These are phyloP conservation scores for Aspergillus proliferans DNA, from an alignment of 2,329 filamentous ascomycete genomes.

Conservation along the genomic window DNA sequence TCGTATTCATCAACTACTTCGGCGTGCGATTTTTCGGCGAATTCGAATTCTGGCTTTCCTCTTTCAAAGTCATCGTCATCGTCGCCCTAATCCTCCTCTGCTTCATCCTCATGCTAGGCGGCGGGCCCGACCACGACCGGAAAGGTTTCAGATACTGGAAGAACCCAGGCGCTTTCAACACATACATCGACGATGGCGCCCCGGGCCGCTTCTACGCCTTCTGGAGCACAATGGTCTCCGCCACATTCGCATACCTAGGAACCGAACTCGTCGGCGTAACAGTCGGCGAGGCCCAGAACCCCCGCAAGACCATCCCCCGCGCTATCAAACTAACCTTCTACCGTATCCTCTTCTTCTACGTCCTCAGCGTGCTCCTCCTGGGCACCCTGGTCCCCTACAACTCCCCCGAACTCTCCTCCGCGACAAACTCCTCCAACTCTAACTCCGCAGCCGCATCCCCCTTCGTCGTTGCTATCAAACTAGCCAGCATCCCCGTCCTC, in stretches of 20 bases:
- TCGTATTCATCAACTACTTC: slow-evolving; percentile 63
- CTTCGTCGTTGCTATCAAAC: slow-evolving; percentile 66
- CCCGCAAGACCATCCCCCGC: slow-evolving; percentile 66
- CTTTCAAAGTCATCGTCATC: slow-evolving; percentile 64
- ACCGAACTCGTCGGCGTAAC: slow-evolving; percentile 73
- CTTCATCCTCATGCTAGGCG: slow-evolving; percentile 58
- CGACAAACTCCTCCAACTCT: slow-evolving; percentile 26
- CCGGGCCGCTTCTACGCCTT: slow-evolving; percentile 55
- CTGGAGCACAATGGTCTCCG: slow-evolving; percentile 67
- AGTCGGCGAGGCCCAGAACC: slow-evolving; percentile 73
- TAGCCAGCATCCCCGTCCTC: slow-evolving; percentile 57
- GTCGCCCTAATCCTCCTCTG: slow-evolving; percentile 60
- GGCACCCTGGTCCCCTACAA: slow-evolving; percentile 74
- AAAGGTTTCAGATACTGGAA: slow-evolving; percentile 64
- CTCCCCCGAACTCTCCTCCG: slow-evolving; percentile 52
- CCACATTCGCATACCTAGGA: slow-evolving; percentile 72
- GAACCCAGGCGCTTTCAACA: slow-evolving; percentile 54
- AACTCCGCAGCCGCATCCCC: slow-evolving; percentile 59
- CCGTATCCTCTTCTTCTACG: slow-evolving; percentile 76
- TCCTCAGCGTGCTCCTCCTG: slow-evolving; percentile 64
- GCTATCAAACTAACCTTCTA: slow-evolving; percentile 77
- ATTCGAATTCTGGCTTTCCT: slow-evolving; percentile 56
- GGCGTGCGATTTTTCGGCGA: slow-evolving; percentile 65
- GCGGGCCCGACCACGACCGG: slow-evolving; percentile 56
- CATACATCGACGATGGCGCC: slow-evolving; percentile 40